Conservation (phyloP, 495 filamentous ascomycete species). For the Saxophila tyrrhenica region DNA sequence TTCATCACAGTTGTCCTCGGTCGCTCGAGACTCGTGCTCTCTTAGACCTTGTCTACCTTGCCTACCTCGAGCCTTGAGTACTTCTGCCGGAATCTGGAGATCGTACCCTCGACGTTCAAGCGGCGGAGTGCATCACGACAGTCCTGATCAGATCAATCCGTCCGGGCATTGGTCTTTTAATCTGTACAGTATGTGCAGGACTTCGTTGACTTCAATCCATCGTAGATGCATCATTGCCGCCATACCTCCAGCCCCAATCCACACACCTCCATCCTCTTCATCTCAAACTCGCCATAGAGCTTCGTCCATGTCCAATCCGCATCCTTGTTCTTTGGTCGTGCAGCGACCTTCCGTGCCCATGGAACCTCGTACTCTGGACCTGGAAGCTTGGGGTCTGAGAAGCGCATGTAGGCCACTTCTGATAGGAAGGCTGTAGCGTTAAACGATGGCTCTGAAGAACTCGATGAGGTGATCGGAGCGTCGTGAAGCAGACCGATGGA, state of each 20-base stretch:
- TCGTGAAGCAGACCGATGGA: constrained; percentile 15
- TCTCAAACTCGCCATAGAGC: constrained; percentile 30
- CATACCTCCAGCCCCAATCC: constrained; percentile 32
- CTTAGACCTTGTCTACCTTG: too few species aligned
- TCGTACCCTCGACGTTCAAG: too few species aligned
- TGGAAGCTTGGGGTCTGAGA: constrained; percentile 34
- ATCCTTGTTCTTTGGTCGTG: constrained; percentile 31
- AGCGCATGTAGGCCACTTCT: constrained; percentile 32
- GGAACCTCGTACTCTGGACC: constrained; percentile 38
- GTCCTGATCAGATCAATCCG: too few species aligned
- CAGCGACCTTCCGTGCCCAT: constrained; percentile 22
- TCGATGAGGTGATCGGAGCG: constrained; percentile 17
- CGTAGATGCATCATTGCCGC: too few species aligned
- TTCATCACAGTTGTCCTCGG: too few species aligned
- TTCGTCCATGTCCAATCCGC: constrained; percentile 36
- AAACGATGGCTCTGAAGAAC: constrained; percentile 21
- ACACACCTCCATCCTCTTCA: constrained; percentile 32
- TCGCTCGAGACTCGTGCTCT: too few species aligned
- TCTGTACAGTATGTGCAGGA: neutral
- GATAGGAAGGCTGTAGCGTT: constrained; percentile 31
- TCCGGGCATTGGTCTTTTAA: neutral
- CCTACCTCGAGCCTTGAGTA: too few species aligned
- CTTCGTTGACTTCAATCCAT: too few species aligned
- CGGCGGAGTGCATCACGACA: too few species aligned
- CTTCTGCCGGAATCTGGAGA: too few species aligned